Evolutionary conservation across 352 stramenopile species (phyloP).

Genomic region (Globisporangium acanthophoron): DNA sequence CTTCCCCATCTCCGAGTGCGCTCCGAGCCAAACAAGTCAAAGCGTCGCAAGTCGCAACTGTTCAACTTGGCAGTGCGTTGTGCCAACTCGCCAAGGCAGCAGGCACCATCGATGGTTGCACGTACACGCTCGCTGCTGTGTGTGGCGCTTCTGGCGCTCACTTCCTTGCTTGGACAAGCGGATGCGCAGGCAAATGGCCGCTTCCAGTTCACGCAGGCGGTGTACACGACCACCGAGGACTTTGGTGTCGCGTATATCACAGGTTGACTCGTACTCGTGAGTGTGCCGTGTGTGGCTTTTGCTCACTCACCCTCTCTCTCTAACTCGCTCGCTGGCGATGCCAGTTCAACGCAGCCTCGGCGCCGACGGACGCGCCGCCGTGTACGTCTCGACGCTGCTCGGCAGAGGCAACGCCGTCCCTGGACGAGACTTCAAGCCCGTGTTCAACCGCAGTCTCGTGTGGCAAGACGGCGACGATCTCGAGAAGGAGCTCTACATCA

Average conservation of each 20-base stretch:
- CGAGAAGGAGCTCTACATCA: conserved; percentile 62
- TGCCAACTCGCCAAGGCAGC: neutral
- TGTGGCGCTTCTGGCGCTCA: neutral
- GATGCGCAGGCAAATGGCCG: conserved; percentile 22
- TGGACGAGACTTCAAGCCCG: conserved; percentile 40
- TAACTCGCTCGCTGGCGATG: neutral
- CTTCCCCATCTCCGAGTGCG: conserved; percentile 20
- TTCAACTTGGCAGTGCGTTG: neutral
- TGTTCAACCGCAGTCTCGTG: conserved; percentile 69
- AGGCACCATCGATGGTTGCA: neutral
- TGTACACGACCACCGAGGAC: conserved; percentile 52
- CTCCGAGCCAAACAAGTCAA: neutral
- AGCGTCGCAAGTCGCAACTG: neutral
- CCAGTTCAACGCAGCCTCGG: conserved; percentile 62
- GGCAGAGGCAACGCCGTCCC: conserved; percentile 39
- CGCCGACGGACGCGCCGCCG: conserved; percentile 46
- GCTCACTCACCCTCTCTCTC: neutral
- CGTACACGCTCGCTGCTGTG: neutral
- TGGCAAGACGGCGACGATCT: conserved; percentile 70
- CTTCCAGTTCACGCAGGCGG: conserved; percentile 53
- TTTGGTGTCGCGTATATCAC: conserved; percentile 63
- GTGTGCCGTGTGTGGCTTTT: neutral
- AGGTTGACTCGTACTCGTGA: conserved; percentile 9
- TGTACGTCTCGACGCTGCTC: conserved; percentile 55
- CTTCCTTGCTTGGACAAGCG: neutral